Conservation (phyloP, 441 rosid genomes). For the Populus hybrid region DNA sequence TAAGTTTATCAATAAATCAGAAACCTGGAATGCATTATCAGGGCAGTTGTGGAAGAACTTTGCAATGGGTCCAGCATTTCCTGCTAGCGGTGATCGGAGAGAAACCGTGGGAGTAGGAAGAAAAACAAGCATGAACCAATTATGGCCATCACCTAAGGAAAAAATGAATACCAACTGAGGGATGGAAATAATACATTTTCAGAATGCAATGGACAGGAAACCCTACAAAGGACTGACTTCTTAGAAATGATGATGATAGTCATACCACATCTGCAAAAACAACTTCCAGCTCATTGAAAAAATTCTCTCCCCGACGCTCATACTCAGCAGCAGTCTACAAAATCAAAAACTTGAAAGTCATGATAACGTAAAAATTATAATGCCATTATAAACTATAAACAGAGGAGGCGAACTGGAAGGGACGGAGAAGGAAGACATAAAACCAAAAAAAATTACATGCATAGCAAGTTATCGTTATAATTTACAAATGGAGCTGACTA, state of each 20-base stretch:
- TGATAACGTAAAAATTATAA: neutral
- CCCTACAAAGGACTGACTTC: neutral
- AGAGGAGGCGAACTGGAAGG: neutral
- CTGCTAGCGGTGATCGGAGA: constrained; percentile 53
- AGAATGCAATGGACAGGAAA: neutral
- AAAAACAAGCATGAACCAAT: constrained; percentile 81
- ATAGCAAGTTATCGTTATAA: neutral
- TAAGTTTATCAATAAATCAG: neutral
- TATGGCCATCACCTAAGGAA: constrained; percentile 63
- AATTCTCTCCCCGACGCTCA: constrained; percentile 82
- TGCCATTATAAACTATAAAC: neutral
- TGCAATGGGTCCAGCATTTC: constrained; percentile 50
- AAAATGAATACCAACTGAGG: constrained; percentile 6
- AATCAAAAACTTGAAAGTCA: neutral
- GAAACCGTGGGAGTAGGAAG: constrained; percentile 80
- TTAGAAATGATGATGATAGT: neutral
- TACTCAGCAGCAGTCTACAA: constrained; percentile 87
- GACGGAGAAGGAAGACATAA: neutral
- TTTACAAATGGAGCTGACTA: neutral
- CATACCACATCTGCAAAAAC: constrained; percentile 96
- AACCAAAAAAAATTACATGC: neutral
- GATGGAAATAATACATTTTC: constrained; percentile 2
- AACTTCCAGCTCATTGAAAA: constrained; percentile 90
- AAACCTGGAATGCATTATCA: constrained; percentile 78
- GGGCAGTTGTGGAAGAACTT: constrained; percentile 63